These are phyloP conservation scores for Aspergillus ruber DNA, from an alignment of 2,329 filamentous ascomycete genomes.

Conservation along the genomic window DNA sequence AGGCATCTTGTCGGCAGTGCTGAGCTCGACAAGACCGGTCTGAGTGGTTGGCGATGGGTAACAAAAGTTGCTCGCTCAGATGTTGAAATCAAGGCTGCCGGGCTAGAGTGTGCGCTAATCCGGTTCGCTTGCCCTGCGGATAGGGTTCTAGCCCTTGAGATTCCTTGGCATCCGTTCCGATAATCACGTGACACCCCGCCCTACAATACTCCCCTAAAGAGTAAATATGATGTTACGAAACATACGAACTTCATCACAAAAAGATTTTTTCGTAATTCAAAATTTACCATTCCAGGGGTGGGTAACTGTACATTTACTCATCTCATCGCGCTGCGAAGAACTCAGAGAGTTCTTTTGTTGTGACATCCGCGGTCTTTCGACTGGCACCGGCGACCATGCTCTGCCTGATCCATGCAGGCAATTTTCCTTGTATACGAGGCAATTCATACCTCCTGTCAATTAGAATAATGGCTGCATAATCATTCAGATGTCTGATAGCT, in stretches of 20 bases:
- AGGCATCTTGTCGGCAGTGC: slow-evolving; percentile 44
- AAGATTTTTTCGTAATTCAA: too few relatives aligned
- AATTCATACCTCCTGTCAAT: slow-evolving; percentile 74
- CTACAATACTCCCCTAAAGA: neutral
- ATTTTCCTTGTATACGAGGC: slow-evolving; percentile 65
- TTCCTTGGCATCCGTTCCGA: neutral
- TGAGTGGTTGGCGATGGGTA: slow-evolving; percentile 31
- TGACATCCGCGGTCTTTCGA: slow-evolving; percentile 17
- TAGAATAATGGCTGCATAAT: slow-evolving; percentile 87
- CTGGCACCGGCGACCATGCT: slow-evolving; percentile 46
- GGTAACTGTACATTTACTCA: too few relatives aligned
- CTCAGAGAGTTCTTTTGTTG: slow-evolving; percentile 22
- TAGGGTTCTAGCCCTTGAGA: slow-evolving; percentile 24
- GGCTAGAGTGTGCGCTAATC: slow-evolving; percentile 34
- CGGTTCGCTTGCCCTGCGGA: slow-evolving; percentile 29
- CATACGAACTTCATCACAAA: too few relatives aligned
- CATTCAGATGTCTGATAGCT: slow-evolving; percentile 77
- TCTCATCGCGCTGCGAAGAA: slow-evolving; percentile 23
- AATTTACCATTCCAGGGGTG: too few relatives aligned
- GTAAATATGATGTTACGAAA: too few relatives aligned
- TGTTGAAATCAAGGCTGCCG: slow-evolving; percentile 31
- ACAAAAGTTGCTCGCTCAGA: slow-evolving; percentile 25
- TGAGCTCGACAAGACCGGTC: slow-evolving; percentile 35
- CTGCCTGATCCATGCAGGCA: slow-evolving; percentile 81
- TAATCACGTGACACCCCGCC: neutral